Base-by-base conservation (phyloP, 2,329 filamentous ascomycete genomes). In the Penicillium sp. region DNA sequence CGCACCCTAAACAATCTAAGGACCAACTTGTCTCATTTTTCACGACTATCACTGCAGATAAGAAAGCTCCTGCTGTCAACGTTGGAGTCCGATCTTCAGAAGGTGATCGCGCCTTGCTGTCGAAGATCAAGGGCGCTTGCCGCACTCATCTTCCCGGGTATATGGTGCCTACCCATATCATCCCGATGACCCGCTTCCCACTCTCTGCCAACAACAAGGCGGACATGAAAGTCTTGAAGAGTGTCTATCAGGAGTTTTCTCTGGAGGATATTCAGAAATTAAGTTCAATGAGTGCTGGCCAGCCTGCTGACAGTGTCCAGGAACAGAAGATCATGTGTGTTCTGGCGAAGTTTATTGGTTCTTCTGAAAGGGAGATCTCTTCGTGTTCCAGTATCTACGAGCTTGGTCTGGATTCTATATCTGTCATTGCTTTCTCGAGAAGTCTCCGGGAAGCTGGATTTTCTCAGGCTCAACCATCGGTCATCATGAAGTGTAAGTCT, bases 161-260 rank as follows among this genome's bases (percentile, higher is more conserved):
- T 70, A 97, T 97, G 92, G 84, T 97, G 2, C 93, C 92, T 0
- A 92, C 90, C 0, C 90, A 94, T 66, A 85, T 95, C 56, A 77
- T 96, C 25, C 83, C 82, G 4, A 75, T 96, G 8, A 81, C 85
- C 0, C 80, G 77, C 8, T 85, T 97, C 51, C 92, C 92, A 0
- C 78, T 97, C 0, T 95, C 90, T 1, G 78, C 89, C 7, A 97
- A 96, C 71, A 96, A 96, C 73, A 97, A 97, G 69, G 88, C 88
- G 0, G 91, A 97, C 65, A 80, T 81, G 7, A 93, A 88, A 66
- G 78, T 80, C 35, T 74, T 97, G 3, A 87, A 83, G 55, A 72
- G 75, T 0, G 73, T 95, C 1, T 96, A 93, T 66, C 73, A 82
- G 10, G 74, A 77, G 0, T 69, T 93, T 3, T 80, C 82, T 0